These are phyloP conservation scores for Rosa chinensis DNA, from an alignment of 306 rosid genomes.

Conservation along the genomic window DNA sequence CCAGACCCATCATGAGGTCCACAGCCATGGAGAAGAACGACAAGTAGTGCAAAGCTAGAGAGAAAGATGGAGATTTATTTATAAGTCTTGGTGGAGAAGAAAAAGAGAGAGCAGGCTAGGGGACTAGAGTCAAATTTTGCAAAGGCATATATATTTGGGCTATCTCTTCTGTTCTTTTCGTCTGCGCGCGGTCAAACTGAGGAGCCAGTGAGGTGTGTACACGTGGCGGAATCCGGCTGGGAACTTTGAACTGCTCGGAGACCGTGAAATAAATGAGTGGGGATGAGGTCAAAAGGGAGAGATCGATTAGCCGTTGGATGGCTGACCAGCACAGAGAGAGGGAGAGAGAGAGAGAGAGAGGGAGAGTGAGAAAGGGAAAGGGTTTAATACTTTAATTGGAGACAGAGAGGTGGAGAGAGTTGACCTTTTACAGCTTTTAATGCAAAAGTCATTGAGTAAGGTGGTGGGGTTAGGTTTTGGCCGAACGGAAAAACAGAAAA, in stretches of 20 bases:
- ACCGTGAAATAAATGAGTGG: slow-evolving; percentile 27
- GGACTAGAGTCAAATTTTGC: slow-evolving; percentile 26
- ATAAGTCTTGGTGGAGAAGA: background rate
- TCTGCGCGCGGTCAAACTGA: slow-evolving; percentile 43
- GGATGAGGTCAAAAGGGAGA: slow-evolving; percentile 57
- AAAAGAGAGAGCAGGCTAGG: background rate
- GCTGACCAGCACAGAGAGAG: slow-evolving; percentile 21
- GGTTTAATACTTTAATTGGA: slow-evolving; percentile 33
- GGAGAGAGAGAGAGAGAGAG: background rate
- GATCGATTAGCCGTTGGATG: slow-evolving; percentile 65
- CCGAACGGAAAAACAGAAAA: background rate
- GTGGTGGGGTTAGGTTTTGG: slow-evolving; percentile 22
- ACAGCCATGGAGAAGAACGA: slow-evolving; percentile 23
- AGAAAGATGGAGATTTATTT: background rate
- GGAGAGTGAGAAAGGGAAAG: background rate
- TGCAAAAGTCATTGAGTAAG: slow-evolving; percentile 43
- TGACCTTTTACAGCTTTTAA: slow-evolving; percentile 73
- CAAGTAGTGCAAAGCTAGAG: background rate
- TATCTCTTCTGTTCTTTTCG: background rate
- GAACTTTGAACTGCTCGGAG: slow-evolving; percentile 33
- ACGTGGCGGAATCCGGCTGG: slow-evolving; percentile 30
- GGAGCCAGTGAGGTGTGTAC: slow-evolving; percentile 15
- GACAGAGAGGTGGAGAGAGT: slow-evolving; percentile 59
- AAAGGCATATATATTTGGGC: background rate
- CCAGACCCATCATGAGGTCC: slow-evolving; percentile 31